Conservation (phyloP, 345 rosid species). For the Kandelia obovata region DNA sequence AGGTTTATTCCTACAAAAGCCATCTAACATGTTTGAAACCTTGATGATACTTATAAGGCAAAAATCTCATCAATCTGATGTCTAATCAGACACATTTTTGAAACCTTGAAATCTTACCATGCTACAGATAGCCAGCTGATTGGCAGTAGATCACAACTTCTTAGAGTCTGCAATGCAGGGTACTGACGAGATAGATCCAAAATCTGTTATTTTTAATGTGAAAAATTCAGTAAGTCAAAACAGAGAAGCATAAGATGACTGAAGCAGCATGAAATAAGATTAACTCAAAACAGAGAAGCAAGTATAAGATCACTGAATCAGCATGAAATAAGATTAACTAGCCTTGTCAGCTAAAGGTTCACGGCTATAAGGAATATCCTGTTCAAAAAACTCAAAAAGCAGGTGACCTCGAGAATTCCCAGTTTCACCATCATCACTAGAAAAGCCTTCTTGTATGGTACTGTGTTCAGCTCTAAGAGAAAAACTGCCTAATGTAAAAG, state of each 20-base stretch:
- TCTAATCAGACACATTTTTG: neutral
- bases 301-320: neutral
- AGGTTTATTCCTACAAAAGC: too few relatives aligned
- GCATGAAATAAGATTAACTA: neutral
- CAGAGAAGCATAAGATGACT: neutral
- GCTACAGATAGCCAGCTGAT: slow-evolving; percentile 39
- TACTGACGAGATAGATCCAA: slow-evolving; percentile 21
- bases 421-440: slow-evolving; percentile 31
- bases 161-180: slow-evolving; percentile 28
- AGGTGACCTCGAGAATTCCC: slow-evolving; percentile 18
- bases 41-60: too few relatives aligned
- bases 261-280: neutral
- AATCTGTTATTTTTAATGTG: slow-evolving; percentile 18
- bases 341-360: slow-evolving; percentile 41
- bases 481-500: neutral
- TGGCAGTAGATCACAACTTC: slow-evolving; percentile 38
- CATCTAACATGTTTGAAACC: too few relatives aligned
- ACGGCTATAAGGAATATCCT: slow-evolving; percentile 31
- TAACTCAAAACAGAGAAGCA: neutral
- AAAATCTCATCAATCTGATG: too few relatives aligned
- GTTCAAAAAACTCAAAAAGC: slow-evolving; percentile 36
- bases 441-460: slow-evolving; percentile 20
- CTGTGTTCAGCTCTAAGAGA: too few relatives aligned
- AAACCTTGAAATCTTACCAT: slow-evolving; percentile 25
- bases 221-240: slow-evolving; percentile 1